Conservation (phyloP, 1,284 basidiomycete genomes). For the Marasmius fiardii region DNA sequence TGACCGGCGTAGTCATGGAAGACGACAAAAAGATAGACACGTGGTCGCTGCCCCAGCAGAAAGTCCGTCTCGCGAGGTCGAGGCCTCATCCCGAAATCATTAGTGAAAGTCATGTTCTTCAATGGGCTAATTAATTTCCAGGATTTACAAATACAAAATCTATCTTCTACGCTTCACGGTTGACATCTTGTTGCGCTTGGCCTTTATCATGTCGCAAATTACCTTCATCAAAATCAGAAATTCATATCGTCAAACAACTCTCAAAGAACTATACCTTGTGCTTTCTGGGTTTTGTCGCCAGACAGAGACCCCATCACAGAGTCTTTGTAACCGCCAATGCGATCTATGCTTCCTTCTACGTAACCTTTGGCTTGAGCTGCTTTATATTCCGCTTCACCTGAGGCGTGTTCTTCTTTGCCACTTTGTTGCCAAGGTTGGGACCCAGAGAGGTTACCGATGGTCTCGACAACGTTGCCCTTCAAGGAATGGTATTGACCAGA, state of each 20-base stretch:
- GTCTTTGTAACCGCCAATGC: constrained; percentile 57
- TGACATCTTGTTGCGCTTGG: background rate
- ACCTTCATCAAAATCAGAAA: background rate
- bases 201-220: constrained; percentile 7
- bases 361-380: too few species aligned
- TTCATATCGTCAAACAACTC: background rate
- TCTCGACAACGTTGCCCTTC: constrained; percentile 51
- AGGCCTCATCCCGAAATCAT: too few species aligned
- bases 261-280: constrained; percentile 30
- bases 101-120: too few species aligned
- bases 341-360: constrained; percentile 26
- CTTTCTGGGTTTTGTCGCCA: constrained; percentile 57
- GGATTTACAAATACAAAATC: too few species aligned
- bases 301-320: constrained; percentile 55
- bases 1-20: constrained; percentile 69
- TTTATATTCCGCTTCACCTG: constrained; percentile 32
- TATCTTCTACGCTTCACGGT: background rate
- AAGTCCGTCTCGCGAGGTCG: too few species aligned
- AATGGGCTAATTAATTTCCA: too few species aligned
- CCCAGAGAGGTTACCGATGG: constrained; percentile 45
- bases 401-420: constrained; percentile 56
- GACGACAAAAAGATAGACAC: background rate
- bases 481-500: constrained; percentile 12
- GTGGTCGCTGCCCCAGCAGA: too few species aligned
- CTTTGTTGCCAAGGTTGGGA: constrained; percentile 39